These are phyloP conservation scores for Setaria italica DNA, from an alignment of 202 grass and related monocot genomes.

Conservation along the genomic window DNA sequence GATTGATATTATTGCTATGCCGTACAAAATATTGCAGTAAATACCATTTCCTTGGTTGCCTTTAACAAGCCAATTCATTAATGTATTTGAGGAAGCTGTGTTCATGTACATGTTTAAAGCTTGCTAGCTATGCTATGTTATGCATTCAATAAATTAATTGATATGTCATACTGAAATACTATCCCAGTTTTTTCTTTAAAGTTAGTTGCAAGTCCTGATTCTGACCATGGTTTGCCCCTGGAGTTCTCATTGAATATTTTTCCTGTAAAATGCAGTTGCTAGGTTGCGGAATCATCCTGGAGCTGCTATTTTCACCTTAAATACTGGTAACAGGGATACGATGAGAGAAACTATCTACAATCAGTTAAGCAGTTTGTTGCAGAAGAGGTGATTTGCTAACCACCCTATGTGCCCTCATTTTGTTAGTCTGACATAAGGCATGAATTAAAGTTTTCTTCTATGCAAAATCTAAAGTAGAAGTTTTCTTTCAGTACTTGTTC, in stretches of 20 bases:
- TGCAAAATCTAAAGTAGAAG: not conserved
- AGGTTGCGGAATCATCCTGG: slow-evolving; percentile 97
- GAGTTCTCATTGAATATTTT: slow-evolving; percentile 5
- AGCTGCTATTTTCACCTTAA: slow-evolving; percentile 71
- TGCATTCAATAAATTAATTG: slow-evolving; percentile 3
- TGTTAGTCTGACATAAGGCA: slow-evolving; percentile 17
- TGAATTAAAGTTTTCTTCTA: not conserved
- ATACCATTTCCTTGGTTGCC: not conserved
- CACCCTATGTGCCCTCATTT: slow-evolving; percentile 9
- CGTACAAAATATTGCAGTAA: not conserved
- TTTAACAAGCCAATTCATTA: not conserved
- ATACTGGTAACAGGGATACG: slow-evolving; percentile 66
- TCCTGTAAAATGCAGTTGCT: slow-evolving; percentile 61
- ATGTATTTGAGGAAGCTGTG: not conserved
- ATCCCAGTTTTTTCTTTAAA: slow-evolving; percentile 11
- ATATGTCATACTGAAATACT: slow-evolving; percentile 6
- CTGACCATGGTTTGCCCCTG: not conserved
- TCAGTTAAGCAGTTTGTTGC: slow-evolving; percentile 62
- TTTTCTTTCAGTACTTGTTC: slow-evolving; percentile 11
- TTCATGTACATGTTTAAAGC: not conserved
- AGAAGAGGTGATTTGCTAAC: slow-evolving; percentile 50
- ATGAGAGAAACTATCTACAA: slow-evolving; percentile 68
- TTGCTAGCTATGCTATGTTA: not conserved
- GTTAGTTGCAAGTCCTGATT: not conserved
- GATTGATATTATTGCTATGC: slow-evolving; percentile 10